Evolutionary conservation across 1,284 basidiomycete genomes (phyloP).

Genomic region (Veloboletus limbatus): DNA sequence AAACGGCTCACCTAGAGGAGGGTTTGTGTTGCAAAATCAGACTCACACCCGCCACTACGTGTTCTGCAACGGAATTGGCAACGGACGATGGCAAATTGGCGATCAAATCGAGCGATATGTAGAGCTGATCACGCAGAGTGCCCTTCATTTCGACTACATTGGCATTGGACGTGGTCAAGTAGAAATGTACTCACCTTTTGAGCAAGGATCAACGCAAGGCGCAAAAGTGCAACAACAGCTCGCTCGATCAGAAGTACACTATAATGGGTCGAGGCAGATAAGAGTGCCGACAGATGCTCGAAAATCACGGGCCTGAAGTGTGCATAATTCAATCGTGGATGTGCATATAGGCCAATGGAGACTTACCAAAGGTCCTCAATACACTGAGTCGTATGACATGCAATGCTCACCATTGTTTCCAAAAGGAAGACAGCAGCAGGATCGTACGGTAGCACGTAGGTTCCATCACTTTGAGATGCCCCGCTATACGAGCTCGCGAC

Average conservation of each 20-base stretch:
- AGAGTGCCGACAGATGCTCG: constrained; percentile 82
- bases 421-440: constrained; percentile 92
- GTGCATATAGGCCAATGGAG: neutral
- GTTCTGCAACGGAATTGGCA: constrained; percentile 85
- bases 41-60: constrained; percentile 83
- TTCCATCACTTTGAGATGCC: constrained; percentile 39
- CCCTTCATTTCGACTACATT: constrained; percentile 41
- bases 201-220: constrained; percentile 77
- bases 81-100: constrained; percentile 75
- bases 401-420: constrained; percentile 91
- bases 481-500: constrained; percentile 32
- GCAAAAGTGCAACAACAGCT: constrained; percentile 88
- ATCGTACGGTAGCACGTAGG: constrained; percentile 78
- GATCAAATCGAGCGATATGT: constrained; percentile 88
- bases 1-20: constrained; percentile 57
- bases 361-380: constrained; percentile 86
- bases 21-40: constrained; percentile 76
- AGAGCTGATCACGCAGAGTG: constrained; percentile 85
- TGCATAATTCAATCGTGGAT: neutral
- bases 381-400: constrained; percentile 70
- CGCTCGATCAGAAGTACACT: constrained; percentile 91
- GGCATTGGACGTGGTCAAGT: constrained; percentile 2
- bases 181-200: constrained; percentile 54
- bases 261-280: constrained; percentile 77
- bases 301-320: constrained; percentile 81